Evolutionary conservation across 495 filamentous ascomycete genomes (phyloP), one percentile per base, ranked within the genome.

Genomic region (Bombardia bombarda): DNA sequence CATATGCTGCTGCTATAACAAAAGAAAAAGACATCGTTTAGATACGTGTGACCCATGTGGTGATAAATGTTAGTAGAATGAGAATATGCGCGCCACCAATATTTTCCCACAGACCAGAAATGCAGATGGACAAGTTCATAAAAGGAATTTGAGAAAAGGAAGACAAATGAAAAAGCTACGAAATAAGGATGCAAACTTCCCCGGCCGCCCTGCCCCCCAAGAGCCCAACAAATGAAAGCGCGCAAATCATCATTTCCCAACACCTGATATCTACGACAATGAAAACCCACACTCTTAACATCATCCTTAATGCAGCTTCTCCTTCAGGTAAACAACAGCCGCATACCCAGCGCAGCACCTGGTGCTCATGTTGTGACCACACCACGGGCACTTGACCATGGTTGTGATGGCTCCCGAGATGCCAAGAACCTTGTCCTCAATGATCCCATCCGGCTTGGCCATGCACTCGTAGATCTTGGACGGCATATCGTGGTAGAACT

Each of bases 401-500:
- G 72, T 77, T 21, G 73, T 74, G 49, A 75, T 66, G 18, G 70
- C 67, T 10, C 74, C 69, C 41, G 69, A 69, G 19, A 73, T 62
- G n/a, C 70, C 67, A 22, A 72, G 51, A 43, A 57, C 40, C 45
- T 54, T 53, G 48, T 75, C 72, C 45, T 71, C 58, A 1, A 73
- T 65, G 14, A 77, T 56, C 18, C 68, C 69, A 42, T 82, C 78
- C 8, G 80, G 75, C 49, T 75, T 77, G 16, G 80, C 78, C 71
- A 86, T 83, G 52, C 74, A 82, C 42, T 84, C 79, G 52, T 88
- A 88, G 38, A 86, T 67, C 32, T 80, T 78, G 8, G 79, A 81
- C 8, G 86, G 86, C 60, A 87, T 75, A 51, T 89, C 85, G 60
- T 89, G 83, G 73, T 82, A 89, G 59, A 82, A 86, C 41, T 80